phyloP scores from a whole-genome alignment of 768 basidiomycete genomes.

The Sistotremastrum niveocremeum region DNA sequence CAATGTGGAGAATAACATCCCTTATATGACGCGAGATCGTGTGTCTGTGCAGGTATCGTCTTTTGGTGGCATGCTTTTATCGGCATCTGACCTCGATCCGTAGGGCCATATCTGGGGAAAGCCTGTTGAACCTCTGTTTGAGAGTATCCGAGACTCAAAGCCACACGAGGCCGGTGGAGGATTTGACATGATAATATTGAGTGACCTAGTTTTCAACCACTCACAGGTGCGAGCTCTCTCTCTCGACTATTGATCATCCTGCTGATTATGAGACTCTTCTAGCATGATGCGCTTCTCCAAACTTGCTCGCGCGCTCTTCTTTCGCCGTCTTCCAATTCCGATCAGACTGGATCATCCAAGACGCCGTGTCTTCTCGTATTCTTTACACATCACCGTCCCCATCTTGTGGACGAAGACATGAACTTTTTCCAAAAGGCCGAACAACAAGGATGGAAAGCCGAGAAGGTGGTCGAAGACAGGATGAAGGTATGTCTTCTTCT shows the following conservation, averaged over 20 bases:
- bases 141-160: conserved; percentile 11
- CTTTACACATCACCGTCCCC: conserved; percentile 81
- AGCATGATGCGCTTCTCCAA: conserved; percentile 73
- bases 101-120: conserved; percentile 82
- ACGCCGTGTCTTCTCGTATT: conserved; percentile 57
- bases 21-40: conserved; percentile 5
- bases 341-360: background rate
- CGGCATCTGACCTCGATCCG: background rate
- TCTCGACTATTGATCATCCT: background rate
- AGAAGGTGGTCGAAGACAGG: conserved; percentile 48
- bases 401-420: conserved; percentile 70
- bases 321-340: background rate
- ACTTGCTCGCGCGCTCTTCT: conserved; percentile 43
- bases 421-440: conserved; percentile 62
- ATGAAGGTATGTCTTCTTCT: conserved; percentile 37
- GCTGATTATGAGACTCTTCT: conserved; percentile 3
- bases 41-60: conserved; percentile 23
- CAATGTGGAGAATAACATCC: conserved; percentile 54
- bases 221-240: conserved; percentile 49
- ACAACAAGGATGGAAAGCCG: conserved; percentile 54
- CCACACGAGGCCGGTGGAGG: conserved; percentile 11
- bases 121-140: conserved; percentile 32
- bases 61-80: conserved; percentile 16
- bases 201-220: conserved; percentile 91
- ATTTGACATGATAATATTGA: conserved; percentile 78